Base-by-base conservation (phyloP, 2,329 filamentous ascomycete species). In the Sclerotinia sclerotiorum region DNA sequence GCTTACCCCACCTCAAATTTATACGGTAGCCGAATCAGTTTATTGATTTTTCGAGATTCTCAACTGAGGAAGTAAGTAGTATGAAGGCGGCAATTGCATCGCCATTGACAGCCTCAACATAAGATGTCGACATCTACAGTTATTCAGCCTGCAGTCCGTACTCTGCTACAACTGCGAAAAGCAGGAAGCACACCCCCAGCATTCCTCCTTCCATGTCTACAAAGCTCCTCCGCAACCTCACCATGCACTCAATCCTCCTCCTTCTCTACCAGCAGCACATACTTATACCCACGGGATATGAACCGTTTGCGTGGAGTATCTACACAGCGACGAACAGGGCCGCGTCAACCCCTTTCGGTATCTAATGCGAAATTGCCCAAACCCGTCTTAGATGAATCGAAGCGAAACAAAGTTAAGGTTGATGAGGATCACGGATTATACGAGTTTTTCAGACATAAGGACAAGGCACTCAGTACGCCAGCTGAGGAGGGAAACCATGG, bases 381-480 rank as follows among this genome's bases (percentile, higher is more conserved):
- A 76, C 94, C 95, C 8, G 86, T 88, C 8, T 79, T 82, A 29
- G 83, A 89, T 68, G 81, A 82, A 1, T 84, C 84, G 70, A 84
- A 87, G 76, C 86, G 87, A 66, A 78, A 82, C 58, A 78, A 80
- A 69, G 78, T 90, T 44, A 78, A 83, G 46, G 74, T 84, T 54
- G 89, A 93, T 77, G 84, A 87, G 39, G 81, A 94, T 72, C 95
- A 99, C 80, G 94, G 93, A 42, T 88, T 99, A 15, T 98, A 92
- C 90, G 90, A 87, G 1, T 99, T 99, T 81, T 98, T 99, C 81
- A 88, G 89, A 75, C 84, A 84, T 71, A 85, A 89, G 72, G 86
- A 87, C 72, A 86, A 88, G 76, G 81, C 89, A n/a, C 79, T 97
- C 75, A 84, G 85, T 74, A 88, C 88, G 10, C 93, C 94, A 6